Base-by-base conservation (phyloP, 768 basidiomycete species). In the Cystobasidium tubakii region DNA sequence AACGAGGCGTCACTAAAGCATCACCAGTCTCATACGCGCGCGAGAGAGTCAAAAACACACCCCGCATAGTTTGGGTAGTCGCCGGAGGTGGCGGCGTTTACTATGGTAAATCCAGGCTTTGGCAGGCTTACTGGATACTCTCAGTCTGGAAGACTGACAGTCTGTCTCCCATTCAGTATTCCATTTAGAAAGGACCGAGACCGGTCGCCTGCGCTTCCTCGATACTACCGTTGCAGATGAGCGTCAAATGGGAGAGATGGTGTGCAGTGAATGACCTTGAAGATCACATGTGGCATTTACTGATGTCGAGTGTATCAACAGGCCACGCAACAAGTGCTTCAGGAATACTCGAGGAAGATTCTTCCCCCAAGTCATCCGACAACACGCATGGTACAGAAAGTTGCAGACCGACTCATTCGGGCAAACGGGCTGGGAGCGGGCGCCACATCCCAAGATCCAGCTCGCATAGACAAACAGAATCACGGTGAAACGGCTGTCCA, bases 201-300 rank as follows among this genome's bases (percentile, higher is more conserved):
- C 91, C 0, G 91, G 92, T 0, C 83, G 94, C 71, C 89, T 88
- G 86, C 82, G 94, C 25, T 96, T 94, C 80, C 95, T 97, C 86
- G 89, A 90, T 79, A 84, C 88, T 1, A 85, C 85, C 50, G 84
- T 84, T 0, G 83, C 83, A 65, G 81, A 81, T 31, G 90, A 93
- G 81, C 83, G 85, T 9, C 79, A 82, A 78, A 87, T 88, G 74
- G 70, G 84, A 23, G 69, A 71, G 39, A 43, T 43, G 31, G 63
- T 65, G 25, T 3, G 63, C 6, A 2, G 39, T n/a, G n/a, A n/a
- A n/a, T n/a, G n/a, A n/a, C n/a, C n/a, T n/a, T n/a, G n/a, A n/a
- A n/a, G n/a, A n/a, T n/a, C n/a, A n/a, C n/a, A n/a, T n/a, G n/a
- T n/a, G n/a, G n/a, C n/a, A n/a, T n/a, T n/a, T n/a, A 12, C 29